A percentile compares a stretch with the other conserved stretches of the same genome.
phyloP scores from a whole-genome alignment of 1,284 basidiomycete species.

The Trichosporon coremiiforme region DNA sequence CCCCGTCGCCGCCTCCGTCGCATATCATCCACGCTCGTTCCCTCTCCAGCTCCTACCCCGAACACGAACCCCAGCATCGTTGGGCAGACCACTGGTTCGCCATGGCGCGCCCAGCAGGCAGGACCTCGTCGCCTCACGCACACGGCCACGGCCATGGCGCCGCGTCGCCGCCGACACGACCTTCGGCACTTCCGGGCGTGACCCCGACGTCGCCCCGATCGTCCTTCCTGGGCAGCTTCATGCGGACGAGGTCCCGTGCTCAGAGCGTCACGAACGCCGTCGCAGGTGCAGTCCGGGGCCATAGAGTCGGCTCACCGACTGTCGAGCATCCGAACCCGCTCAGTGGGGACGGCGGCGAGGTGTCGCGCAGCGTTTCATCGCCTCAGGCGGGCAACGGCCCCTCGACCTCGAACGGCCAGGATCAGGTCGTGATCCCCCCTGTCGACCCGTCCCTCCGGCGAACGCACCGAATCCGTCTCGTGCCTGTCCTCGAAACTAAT shows the following conservation, averaged over 20 bases:
- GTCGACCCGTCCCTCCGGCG: slow-evolving; percentile 30
- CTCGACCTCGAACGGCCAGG: background rate
- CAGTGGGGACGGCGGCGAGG: slow-evolving; percentile 29
- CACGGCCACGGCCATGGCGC: too few species aligned
- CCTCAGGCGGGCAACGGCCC: slow-evolving; percentile 27
- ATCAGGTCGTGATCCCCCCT: slow-evolving; percentile 25
- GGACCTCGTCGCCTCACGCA: background rate
- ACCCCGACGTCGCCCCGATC: slow-evolving; percentile 49
- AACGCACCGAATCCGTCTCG: slow-evolving; percentile 69
- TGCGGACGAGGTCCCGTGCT: slow-evolving; percentile 50
- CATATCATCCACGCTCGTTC: slow-evolving; percentile 14
- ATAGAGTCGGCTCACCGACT: slow-evolving; percentile 32
- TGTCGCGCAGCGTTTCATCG: slow-evolving; percentile 48
- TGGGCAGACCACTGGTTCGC: slow-evolving; percentile 8
- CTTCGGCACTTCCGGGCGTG: slow-evolving; percentile 17
- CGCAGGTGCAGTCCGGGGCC: slow-evolving; percentile 29
- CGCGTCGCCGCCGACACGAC: background rate
- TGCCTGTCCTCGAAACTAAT: slow-evolving; percentile 88
- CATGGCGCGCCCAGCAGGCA: slow-evolving; percentile 15
- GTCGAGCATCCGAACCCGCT: slow-evolving; percentile 37
- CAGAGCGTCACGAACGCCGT: slow-evolving; percentile 43
- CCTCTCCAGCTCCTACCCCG: slow-evolving; percentile 1
- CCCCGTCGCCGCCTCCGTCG: slow-evolving; percentile 10
- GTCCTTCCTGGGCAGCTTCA: slow-evolving; percentile 53
- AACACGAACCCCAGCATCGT: background rate